phyloP scores from a whole-genome alignment of 129 eudicot species.

The sunflower (Helianthus annuus) region DNA sequence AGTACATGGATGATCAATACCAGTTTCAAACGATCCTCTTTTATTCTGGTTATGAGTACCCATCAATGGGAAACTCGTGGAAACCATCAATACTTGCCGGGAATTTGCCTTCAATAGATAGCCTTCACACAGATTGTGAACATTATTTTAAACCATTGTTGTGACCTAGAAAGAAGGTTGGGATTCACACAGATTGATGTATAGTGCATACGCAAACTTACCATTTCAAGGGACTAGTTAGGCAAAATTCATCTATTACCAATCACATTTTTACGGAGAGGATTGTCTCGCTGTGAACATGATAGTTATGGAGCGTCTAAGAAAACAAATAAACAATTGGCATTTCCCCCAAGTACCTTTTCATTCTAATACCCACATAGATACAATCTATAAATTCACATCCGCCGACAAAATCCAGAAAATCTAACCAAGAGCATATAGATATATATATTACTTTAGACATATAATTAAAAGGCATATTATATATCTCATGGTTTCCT shows the following conservation, averaged over 20 bases:
- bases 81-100: no score
- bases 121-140: no score
- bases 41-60: no score
- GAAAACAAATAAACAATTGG: conserved; percentile 34
- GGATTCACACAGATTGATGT: background rate
- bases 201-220: background rate
- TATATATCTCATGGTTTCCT: conserved; percentile 71
- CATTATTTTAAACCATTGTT: background rate
- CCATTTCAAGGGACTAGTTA: background rate
- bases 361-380: conserved; percentile 18
- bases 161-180: background rate
- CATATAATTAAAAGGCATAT: conserved; percentile 2
- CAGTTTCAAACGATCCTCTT: no score
- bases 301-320: conserved; percentile 9
- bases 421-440: conserved; percentile 3
- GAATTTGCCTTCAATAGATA: no score
- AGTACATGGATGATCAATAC: background rate
- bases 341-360: conserved; percentile 2
- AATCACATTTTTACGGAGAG: background rate
- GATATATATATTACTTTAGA: no score
- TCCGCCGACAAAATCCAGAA: background rate
- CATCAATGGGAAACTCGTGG: no score
- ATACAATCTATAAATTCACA: conserved; percentile 22
- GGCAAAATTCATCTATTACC: background rate
- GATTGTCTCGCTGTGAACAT: conserved; percentile 10